These are phyloP conservation scores for Nemania abortiva DNA, from an alignment of 2,329 filamentous ascomycete genomes.

Conservation along the genomic window DNA sequence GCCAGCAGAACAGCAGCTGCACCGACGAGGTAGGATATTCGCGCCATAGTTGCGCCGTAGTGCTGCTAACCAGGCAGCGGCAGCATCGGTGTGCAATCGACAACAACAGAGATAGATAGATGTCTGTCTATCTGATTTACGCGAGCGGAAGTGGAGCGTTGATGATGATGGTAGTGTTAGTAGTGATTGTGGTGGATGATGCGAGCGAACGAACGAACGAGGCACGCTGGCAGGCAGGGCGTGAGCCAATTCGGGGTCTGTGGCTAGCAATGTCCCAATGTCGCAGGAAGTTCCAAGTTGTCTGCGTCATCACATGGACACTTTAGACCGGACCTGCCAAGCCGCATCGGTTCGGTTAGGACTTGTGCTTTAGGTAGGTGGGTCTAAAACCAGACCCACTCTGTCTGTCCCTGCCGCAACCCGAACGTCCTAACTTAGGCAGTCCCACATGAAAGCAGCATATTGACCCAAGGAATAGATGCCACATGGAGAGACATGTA, in stretches of 20 bases:
- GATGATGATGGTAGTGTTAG: neutral
- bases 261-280: slow-evolving; percentile 12
- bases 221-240: slow-evolving; percentile 18
- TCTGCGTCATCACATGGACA: slow-evolving; percentile 34
- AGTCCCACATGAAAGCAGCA: no score
- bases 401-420: neutral
- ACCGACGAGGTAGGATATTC: slow-evolving; percentile 52
- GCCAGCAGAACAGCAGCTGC: slow-evolving; percentile 52
- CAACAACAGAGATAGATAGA: slow-evolving; percentile 4
- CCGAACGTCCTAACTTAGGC: neutral
- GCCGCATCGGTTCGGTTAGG: neutral
- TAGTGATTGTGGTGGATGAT: slow-evolving; percentile 13
- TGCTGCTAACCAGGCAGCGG: slow-evolving; percentile 36
- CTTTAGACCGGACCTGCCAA: slow-evolving; percentile 24
- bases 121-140: slow-evolving; percentile 29
- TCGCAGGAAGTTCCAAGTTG: neutral
- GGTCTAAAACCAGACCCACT: neutral
- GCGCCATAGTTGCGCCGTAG: slow-evolving; percentile 54
- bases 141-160: neutral
- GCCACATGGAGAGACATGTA: no score
- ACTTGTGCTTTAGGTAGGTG: slow-evolving; percentile 3
- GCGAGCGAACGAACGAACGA: neutral
- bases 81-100: slow-evolving; percentile 39
- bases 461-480: no score
- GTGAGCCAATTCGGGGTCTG: slow-evolving; percentile 23